A percentile compares a stretch with the other conserved stretches of the same genome.
These are phyloP conservation scores for Tulasnella sp. DNA, from an alignment of 768 basidiomycete genomes.

Conservation along the genomic window DNA sequence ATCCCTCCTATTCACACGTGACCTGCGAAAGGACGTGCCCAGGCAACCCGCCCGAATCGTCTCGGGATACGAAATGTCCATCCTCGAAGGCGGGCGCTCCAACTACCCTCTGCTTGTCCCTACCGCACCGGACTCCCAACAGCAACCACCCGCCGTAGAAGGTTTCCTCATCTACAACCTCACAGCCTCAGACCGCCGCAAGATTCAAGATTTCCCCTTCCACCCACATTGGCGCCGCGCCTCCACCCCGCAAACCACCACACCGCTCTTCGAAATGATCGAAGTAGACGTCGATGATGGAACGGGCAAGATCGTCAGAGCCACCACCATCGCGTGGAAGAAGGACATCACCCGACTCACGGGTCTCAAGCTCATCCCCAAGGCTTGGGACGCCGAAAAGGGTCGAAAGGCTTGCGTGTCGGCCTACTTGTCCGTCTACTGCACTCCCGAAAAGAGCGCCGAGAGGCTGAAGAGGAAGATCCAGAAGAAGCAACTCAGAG, in stretches of 20 bases:
- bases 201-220: background rate
- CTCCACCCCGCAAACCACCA: background rate
- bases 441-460: background rate
- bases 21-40: background rate
- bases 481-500: background rate
- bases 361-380: background rate
- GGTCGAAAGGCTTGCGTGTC: background rate
- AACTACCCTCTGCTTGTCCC: background rate
- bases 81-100: background rate
- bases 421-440: background rate
- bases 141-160: background rate
- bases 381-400: background rate
- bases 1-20: constrained; percentile 13
- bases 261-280: background rate
- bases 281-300: background rate
- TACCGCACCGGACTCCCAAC: background rate
- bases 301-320: background rate
- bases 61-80: background rate
- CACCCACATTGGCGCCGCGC: background rate
- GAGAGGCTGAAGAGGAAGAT: background rate
- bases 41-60: background rate
- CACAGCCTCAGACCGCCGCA: background rate
- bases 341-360: background rate
- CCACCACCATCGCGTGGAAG: background rate
- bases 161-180: constrained; percentile 2